phyloP scores from a whole-genome alignment of 164 flowering plant genomes.

The Dillenia suffruticosa region DNA sequence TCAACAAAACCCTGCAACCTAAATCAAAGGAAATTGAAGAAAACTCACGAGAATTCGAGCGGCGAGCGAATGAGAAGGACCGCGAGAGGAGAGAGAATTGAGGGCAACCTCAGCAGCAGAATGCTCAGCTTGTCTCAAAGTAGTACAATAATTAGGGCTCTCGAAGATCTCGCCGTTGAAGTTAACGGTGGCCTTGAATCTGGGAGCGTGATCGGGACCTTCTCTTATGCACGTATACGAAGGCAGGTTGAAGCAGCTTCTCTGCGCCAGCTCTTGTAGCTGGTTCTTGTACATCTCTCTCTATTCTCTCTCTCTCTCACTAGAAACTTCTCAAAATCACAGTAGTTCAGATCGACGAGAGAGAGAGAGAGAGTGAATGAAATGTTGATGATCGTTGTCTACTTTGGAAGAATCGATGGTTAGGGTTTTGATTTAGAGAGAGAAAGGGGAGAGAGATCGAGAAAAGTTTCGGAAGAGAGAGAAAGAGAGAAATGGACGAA shows the following conservation, averaged over 20 bases:
- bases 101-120: constrained; percentile 98
- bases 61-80: constrained; percentile 89
- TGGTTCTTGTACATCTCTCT: constrained; percentile 92
- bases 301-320: constrained; percentile 6
- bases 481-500: too few species aligned
- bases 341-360: too few species aligned
- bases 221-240: constrained; percentile 86
- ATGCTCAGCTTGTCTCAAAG: constrained; percentile 97
- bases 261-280: constrained; percentile 99
- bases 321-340: too few species aligned
- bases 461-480: too few species aligned
- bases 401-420: too few species aligned
- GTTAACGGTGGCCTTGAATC: constrained; percentile 91
- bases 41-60: constrained; percentile 79
- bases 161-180: constrained; percentile 94
- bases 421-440: too few species aligned
- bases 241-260: constrained; percentile 97
- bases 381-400: too few species aligned
- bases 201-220: constrained; percentile 99
- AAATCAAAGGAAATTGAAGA: too few species aligned
- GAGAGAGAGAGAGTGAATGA: too few species aligned
- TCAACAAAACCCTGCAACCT: too few species aligned
- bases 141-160: constrained; percentile 75
- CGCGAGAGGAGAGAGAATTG: constrained; percentile 69
- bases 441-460: too few species aligned